Conservation (phyloP, 164 flowering plant species). For the Hamamelis virginiana region DNA sequence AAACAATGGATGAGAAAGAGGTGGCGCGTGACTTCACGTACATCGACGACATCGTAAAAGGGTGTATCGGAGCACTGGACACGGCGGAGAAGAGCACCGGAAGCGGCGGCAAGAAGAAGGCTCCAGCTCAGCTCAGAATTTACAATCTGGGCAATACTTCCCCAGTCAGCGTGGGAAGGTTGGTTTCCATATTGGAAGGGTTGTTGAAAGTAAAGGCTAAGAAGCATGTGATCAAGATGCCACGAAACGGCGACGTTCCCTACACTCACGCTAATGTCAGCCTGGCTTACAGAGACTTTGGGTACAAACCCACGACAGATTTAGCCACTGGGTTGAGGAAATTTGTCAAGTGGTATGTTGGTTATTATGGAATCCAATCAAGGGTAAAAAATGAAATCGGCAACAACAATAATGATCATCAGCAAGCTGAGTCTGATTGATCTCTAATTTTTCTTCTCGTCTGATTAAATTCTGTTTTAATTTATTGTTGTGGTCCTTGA, state of each 20-base stretch:
- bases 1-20: constrained; percentile 59
- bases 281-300: constrained; percentile 70
- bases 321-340: constrained; percentile 73
- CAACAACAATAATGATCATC: neutral
- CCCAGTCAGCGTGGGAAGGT: constrained; percentile 71
- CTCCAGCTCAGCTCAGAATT: constrained; percentile 74
- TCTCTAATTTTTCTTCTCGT: neutral
- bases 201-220: constrained; percentile 63
- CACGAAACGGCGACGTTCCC: constrained; percentile 91
- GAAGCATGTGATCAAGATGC: constrained; percentile 80
- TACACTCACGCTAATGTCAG: constrained; percentile 94
- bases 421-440: constrained; percentile 22
- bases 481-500: constrained; percentile 6
- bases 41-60: constrained; percentile 87
- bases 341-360: constrained; percentile 92
- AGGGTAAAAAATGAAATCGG: constrained; percentile 53
- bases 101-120: constrained; percentile 76
- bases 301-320: constrained; percentile 88
- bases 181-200: constrained; percentile 66
- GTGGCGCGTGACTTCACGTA: constrained; percentile 97
- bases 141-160: constrained; percentile 91
- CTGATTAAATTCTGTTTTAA: neutral
- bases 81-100: constrained; percentile 95
- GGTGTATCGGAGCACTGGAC: constrained; percentile 85
- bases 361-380: constrained; percentile 76